A percentile compares a stretch with the other conserved stretches of the same genome.
Conservation (phyloP, 331 rosid genomes). For the Pyracantha coccinea region DNA sequence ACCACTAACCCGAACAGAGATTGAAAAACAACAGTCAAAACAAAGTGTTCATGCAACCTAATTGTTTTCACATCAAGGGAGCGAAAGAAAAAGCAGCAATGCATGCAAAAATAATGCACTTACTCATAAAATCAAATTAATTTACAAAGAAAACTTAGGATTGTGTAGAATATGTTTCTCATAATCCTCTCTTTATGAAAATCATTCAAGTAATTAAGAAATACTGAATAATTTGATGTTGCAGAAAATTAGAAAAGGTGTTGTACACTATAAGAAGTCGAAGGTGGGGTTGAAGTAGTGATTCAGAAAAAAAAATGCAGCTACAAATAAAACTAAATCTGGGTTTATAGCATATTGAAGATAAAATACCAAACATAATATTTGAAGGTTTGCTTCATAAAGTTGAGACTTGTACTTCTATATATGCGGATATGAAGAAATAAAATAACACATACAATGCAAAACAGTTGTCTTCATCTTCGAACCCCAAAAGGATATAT, state of each 20-base stretch:
- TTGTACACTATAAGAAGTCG: background rate
- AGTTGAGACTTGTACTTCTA: conserved; percentile 1
- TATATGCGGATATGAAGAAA: background rate
- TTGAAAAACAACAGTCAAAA: background rate
- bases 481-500: conserved; percentile 66
- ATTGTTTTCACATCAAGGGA: background rate
- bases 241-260: background rate
- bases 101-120: background rate
- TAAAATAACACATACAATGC: conserved; percentile 8
- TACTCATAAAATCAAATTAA: background rate
- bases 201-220: background rate
- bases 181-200: background rate
- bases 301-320: background rate
- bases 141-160: background rate
- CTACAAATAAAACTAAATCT: background rate
- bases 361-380: background rate
- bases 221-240: background rate
- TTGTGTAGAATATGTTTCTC: background rate
- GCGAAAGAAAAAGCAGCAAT: background rate
- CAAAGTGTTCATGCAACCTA: background rate
- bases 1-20: background rate
- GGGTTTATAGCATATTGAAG: background rate
- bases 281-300: background rate
- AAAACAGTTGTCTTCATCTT: conserved; percentile 10
- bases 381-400: background rate